Conservation (phyloP, 352 stramenopile species). For the Globisporangium cederbergense region DNA sequence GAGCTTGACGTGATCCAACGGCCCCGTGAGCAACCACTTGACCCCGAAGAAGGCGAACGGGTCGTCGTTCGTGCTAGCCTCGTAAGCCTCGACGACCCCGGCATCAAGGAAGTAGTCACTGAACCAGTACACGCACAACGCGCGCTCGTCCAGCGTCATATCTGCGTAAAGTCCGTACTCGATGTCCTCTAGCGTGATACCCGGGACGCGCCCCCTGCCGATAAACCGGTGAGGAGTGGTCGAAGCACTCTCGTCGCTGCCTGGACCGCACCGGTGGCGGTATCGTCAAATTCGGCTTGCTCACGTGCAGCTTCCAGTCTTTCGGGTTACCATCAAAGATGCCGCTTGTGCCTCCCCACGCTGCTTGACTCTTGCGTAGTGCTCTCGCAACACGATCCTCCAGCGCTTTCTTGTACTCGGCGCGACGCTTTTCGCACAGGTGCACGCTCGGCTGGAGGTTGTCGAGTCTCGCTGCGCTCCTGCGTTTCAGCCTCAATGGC, state of each 20-base stretch:
- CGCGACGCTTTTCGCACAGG: constrained; percentile 7
- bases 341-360: constrained; percentile 54
- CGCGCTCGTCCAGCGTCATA: constrained; percentile 65
- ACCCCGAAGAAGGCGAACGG: constrained; percentile 70
- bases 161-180: constrained; percentile 71
- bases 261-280: no score
- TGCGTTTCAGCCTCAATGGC: background rate
- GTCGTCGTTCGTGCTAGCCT: constrained; percentile 56
- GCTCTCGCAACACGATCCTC: constrained; percentile 35
- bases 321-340: constrained; percentile 61
- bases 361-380: constrained; percentile 40
- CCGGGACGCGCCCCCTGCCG: constrained; percentile 49
- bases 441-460: constrained; percentile 12
- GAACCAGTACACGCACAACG: constrained; percentile 50
- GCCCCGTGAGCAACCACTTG: constrained; percentile 64
- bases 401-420: constrained; percentile 15
- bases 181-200: constrained; percentile 56
- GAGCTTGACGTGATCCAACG: constrained; percentile 40
- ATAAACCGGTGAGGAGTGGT: no score
- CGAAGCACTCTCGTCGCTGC: no score
- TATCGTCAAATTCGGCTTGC: constrained; percentile 51
- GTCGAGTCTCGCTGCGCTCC: constrained; percentile 5
- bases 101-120: constrained; percentile 68
- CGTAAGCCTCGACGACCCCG: constrained; percentile 55
- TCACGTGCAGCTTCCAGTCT: constrained; percentile 61